Conservation (phyloP, 2,329 filamentous ascomycete species). For the Teratosphaeria destructans region DNA sequence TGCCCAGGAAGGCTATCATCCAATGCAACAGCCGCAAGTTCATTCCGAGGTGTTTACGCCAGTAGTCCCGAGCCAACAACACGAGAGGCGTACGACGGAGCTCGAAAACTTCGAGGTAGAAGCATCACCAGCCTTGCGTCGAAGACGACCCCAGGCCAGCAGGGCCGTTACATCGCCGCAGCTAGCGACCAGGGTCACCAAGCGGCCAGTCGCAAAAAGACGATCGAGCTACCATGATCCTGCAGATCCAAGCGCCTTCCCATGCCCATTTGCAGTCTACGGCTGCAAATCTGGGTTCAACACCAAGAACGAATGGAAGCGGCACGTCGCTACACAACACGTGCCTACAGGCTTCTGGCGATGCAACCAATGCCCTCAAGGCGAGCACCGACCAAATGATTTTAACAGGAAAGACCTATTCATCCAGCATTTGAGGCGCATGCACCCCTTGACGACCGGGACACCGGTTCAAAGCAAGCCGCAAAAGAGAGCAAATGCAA, state of each 20-base stretch:
- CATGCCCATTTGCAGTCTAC: slow-evolving; percentile 69
- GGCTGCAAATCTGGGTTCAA: slow-evolving; percentile 64
- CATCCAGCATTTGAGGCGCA: slow-evolving; percentile 75
- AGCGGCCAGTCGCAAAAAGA: slow-evolving; percentile 6
- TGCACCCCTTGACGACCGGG: slow-evolving; percentile 47
- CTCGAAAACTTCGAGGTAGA: slow-evolving; percentile 1
- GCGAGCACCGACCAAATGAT: slow-evolving; percentile 38
- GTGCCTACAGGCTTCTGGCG: slow-evolving; percentile 63
- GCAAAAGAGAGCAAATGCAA: slow-evolving; percentile 30
- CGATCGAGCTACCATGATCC: slow-evolving; percentile 4
- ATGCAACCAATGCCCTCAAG: slow-evolving; percentile 52
- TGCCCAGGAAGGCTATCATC: slow-evolving; percentile 17
- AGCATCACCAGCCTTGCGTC: slow-evolving; percentile 8
- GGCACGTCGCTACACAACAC: slow-evolving; percentile 74
- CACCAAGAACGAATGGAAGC: slow-evolving; percentile 92
- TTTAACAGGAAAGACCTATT: slow-evolving; percentile 93
- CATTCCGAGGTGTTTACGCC: neutral
- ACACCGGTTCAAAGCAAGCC: slow-evolving; percentile 1
- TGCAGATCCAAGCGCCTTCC: slow-evolving; percentile 39
- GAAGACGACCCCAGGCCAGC: slow-evolving; percentile 8
- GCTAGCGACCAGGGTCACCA: slow-evolving; percentile 6
- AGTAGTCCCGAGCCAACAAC: neutral
- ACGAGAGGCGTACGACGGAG: slow-evolving; percentile 1
- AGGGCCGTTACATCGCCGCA: slow-evolving; percentile 1
- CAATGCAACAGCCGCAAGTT: slow-evolving; percentile 1